These are phyloP conservation scores for Plantago coronopus DNA, from an alignment of 305 asterid species.

Conservation along the genomic window DNA sequence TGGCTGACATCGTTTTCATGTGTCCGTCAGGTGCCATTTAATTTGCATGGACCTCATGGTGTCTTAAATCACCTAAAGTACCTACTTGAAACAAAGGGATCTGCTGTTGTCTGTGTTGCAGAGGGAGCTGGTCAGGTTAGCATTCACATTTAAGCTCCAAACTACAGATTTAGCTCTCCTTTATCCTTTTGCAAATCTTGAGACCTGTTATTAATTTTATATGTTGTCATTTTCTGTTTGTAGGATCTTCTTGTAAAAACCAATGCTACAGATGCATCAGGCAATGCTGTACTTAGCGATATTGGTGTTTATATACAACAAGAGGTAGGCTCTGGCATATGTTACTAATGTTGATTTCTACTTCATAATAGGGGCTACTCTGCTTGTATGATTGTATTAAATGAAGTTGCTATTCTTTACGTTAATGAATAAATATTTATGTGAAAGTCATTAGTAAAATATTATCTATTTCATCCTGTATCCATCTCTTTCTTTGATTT, in stretches of 20 bases:
- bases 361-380: too few relatives aligned
- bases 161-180: background rate
- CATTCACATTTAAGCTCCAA: slow-evolving; percentile 13
- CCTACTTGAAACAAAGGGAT: slow-evolving; percentile 84
- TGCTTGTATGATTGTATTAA: too few relatives aligned
- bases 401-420: background rate
- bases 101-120: slow-evolving; percentile 93
- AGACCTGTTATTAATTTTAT: background rate
- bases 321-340: slow-evolving; percentile 48
- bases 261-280: slow-evolving; percentile 87
- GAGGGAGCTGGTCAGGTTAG: slow-evolving; percentile 98
- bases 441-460: background rate
- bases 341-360: background rate
- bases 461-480: slow-evolving; percentile 1
- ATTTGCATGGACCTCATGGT: slow-evolving; percentile 94
- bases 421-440: background rate
- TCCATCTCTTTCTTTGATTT: slow-evolving; percentile 1
- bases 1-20: slow-evolving; percentile 18
- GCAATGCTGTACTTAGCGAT: slow-evolving; percentile 71
- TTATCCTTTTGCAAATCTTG: background rate
- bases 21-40: slow-evolving; percentile 59
- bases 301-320: slow-evolving; percentile 78
- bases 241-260: slow-evolving; percentile 69
- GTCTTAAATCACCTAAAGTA: slow-evolving; percentile 75
- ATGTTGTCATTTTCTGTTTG: slow-evolving; percentile 8